Evolutionary conservation across 768 basidiomycete species (phyloP), one percentile per base, ranked within the genome.

Genomic region (Podaxis sp.): DNA sequence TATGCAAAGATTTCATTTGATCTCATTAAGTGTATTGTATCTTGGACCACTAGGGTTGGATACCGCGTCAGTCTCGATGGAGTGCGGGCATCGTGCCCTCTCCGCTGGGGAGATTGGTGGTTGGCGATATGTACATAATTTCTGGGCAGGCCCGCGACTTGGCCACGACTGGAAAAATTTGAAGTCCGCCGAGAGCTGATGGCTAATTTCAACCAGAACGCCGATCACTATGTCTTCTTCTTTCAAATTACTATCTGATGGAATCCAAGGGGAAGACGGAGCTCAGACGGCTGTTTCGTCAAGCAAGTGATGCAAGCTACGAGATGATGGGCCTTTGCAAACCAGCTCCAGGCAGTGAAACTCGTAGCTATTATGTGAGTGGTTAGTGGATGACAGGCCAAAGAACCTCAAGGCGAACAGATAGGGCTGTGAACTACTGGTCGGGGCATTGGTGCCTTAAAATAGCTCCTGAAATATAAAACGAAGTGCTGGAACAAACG

Each of bases 1-100:
- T 5, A 22, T 17, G 24, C 8, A 13, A 13, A 41, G 50, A 30
- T 20, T 60, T 60, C 51, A 60, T 60, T 60, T 60, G 13, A 60
- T 60, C 59, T 52, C 17, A 41, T 26, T 40, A 52, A 60, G 59
- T 30, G 10, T 40, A 60, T 60, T 30, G 10, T 40, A 60, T 60
- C 59, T 52, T 41, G 50, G 2, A 50, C 22, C 44, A 28, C 22
- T 30, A 49, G 46, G 22, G n/a, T n/a, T 48, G 28, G 17, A 11
- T 22, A 46, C 37, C 24, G 30, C 36, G 8, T 33, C 37, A 59
- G 48, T n/a, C 46, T 38, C 13, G 33, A 12, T 30, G 28, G 38
- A 8, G 38, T 36, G 59, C 48, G 17, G 50, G 11, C 37, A 44
- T 20, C 10, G 24, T 28, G n/a, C 26, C 20, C 58, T 50, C 15